Base-by-base conservation (phyloP, 2,329 filamentous ascomycete genomes). In the Botryosphaeria dothidea region DNA sequence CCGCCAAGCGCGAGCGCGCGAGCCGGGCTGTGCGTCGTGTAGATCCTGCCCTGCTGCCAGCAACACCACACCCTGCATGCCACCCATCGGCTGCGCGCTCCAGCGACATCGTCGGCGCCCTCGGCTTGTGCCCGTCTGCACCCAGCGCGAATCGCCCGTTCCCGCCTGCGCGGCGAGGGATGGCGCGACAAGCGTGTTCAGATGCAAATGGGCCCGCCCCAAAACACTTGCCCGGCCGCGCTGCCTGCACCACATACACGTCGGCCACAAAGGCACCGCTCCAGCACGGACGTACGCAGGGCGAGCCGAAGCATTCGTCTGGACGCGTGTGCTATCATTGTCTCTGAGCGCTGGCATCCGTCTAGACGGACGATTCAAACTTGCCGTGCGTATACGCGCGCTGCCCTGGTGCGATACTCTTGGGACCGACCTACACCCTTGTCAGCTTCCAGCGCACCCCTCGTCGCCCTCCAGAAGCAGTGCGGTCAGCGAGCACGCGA, bases 11-110 rank as follows among this genome's bases (percentile, higher is more conserved):
- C 48, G 36, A 63, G 61, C 46, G 58, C 58, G 46, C 46, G 46
- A 62, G 61, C 46, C 49, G 61, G 61, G 61, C 61, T 54, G 48
- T 54, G 61, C 61, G 60, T 56, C 46, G 58, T 31, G 58, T 62
- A 49, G 58, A 62, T 62, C 58, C 45, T 49, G 38, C 38, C 17
- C 8, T 4, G 38, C 56, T 46, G 45, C 45, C 58, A 61, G 43
- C 57, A 49, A 61, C 57, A 61, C 57, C 57, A 61, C 57, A 29
- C 57, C 41, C 57, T 61, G 57, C 57, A 27, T 61, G 57, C 57
- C 57, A 29, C 21, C 17, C 17, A 15, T 23, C 25, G 46, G 31
- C 52, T 38, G 52, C 34, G 52, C 52, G 34, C 52, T 34, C 21
- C 31, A 6, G 31, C 31, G 31, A 11, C 31, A 34, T 34, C 31